Conservation (phyloP, 257 asterid genomes). For the Dorcoceras hygrometricum region DNA sequence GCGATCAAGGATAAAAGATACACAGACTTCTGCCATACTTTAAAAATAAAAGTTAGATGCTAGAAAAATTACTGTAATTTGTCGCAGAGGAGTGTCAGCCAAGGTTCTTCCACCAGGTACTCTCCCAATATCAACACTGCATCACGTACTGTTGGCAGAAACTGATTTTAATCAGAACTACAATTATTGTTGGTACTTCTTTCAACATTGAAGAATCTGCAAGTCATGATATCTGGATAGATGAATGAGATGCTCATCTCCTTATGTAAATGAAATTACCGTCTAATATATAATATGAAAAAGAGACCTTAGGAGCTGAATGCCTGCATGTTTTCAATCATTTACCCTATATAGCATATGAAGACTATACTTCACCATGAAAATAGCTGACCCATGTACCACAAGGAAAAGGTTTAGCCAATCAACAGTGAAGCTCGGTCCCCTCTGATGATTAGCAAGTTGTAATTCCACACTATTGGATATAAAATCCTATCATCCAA, state of each 20-base stretch:
- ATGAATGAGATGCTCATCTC: not conserved
- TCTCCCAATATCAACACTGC: conserved; percentile 78
- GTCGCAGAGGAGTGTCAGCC: conserved; percentile 73
- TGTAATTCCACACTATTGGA: not conserved
- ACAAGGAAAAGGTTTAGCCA: not conserved
- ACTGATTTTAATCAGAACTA: conserved; percentile 28
- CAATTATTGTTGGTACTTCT: conserved; percentile 9
- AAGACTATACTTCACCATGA: not conserved
- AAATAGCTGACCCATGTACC: not conserved
- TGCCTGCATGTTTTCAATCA: not conserved
- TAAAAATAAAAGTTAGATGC: conserved; percentile 1
- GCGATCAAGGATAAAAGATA: not conserved
- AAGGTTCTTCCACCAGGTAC: conserved; percentile 85
- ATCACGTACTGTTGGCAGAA: conserved; percentile 51
- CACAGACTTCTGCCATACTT: not conserved
- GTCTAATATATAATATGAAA: not conserved
- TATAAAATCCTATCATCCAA: not conserved
- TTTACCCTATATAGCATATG: not conserved
- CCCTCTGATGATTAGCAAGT: not conserved
- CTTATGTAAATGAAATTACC: conserved; percentile 1
- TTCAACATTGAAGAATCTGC: not conserved
- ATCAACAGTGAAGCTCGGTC: not conserved
- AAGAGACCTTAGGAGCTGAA: not conserved
- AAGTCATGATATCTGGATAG: conserved; percentile 15
- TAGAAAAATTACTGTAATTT: conserved; percentile 55